Conservation (phyloP, 768 basidiomycete species). For the Xanthoconium stramineum region DNA sequence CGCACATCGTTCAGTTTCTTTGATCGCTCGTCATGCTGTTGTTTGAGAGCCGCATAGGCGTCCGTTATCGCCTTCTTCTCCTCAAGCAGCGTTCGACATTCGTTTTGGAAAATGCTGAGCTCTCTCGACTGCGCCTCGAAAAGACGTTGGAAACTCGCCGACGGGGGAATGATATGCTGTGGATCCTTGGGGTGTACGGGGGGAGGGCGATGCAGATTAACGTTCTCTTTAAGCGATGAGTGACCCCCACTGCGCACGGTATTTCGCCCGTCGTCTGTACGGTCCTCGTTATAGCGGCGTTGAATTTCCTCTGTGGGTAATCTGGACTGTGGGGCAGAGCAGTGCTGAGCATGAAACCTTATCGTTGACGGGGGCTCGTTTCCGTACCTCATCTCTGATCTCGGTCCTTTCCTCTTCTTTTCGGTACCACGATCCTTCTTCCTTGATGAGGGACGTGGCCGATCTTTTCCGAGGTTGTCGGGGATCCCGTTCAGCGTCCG, state of each 20-base stretch:
- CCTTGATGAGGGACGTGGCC: not conserved
- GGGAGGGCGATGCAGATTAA: not conserved
- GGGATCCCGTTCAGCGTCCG: not conserved
- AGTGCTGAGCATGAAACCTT: not conserved
- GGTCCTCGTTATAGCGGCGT: not conserved
- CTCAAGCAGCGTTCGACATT: slow-evolving; percentile 1
- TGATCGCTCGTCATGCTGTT: slow-evolving; percentile 6
- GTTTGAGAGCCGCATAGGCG: not conserved
- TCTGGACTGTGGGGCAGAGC: not conserved
- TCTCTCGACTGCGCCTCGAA: slow-evolving; percentile 8
- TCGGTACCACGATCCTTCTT: not conserved
- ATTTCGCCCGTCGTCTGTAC: not conserved
- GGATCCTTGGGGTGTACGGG: not conserved
- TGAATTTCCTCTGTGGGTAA: not conserved
- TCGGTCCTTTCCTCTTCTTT: not conserved
- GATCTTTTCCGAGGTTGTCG: not conserved
- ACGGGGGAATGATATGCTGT: not conserved
- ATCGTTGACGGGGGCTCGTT: not conserved
- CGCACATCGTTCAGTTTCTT: not conserved
- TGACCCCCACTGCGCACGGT: not conserved
- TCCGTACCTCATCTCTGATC: slow-evolving; percentile 7
- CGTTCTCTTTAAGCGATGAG: not conserved
- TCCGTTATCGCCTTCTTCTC: slow-evolving; percentile 6
- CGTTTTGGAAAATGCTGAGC: not conserved
- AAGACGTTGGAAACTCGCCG: not conserved